phyloP scores from a whole-genome alignment of 495 filamentous ascomycete genomes.

The Tuber brumale region DNA sequence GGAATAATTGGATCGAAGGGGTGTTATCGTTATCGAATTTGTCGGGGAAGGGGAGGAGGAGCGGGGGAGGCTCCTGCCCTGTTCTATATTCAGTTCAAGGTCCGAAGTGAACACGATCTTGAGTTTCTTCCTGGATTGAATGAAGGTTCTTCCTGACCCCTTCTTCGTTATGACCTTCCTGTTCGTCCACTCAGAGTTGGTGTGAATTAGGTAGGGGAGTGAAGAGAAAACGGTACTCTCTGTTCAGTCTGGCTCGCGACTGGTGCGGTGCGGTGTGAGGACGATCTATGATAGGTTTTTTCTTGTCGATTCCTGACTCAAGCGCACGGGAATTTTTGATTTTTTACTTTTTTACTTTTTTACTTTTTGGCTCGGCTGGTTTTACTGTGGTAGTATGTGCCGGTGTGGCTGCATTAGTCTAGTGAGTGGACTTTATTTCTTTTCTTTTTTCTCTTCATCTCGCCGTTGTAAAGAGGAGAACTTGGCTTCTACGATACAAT shows the following conservation, averaged over 20 bases:
- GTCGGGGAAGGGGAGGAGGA: neutral
- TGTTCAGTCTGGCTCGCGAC: neutral
- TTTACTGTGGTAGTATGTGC: neutral
- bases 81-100: neutral
- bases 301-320: neutral
- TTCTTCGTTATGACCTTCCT: neutral
- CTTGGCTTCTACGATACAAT: neutral
- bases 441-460: neutral
- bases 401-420: neutral
- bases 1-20: neutral
- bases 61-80: neutral
- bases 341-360: slow-evolving; percentile 17
- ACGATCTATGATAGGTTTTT: neutral
- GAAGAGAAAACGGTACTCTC: neutral
- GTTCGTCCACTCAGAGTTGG: neutral
- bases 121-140: neutral
- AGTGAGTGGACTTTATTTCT: neutral
- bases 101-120: neutral
- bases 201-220: neutral
- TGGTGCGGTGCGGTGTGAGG: neutral
- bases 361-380: neutral
- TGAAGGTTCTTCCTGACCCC: neutral
- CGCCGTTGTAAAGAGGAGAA: neutral
- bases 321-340: slow-evolving; percentile 4
- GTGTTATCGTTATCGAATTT: neutral